These are phyloP conservation scores for Wickerhamomyces subpelliculosus DNA, from an alignment of 805 yeast genomes.

Conservation along the genomic window DNA sequence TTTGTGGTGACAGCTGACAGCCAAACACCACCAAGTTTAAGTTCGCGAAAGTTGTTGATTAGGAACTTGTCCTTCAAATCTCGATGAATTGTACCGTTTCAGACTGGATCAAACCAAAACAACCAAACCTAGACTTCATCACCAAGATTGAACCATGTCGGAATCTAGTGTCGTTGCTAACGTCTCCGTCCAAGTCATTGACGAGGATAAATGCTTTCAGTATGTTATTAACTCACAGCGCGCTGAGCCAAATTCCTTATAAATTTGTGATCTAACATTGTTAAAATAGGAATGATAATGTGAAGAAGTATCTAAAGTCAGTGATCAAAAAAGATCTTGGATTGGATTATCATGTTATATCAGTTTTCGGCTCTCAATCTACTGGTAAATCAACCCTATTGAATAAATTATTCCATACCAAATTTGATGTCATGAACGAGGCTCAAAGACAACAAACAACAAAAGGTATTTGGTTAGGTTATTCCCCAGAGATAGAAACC, in stretches of 20 bases:
- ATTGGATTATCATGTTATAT: slow-evolving; percentile 76
- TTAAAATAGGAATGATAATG: slow-evolving; percentile 2
- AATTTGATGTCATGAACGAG: slow-evolving; percentile 92
- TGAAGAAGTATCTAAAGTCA: slow-evolving; percentile 24
- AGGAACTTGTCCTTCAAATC: too few relatives aligned
- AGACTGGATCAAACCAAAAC: not conserved
- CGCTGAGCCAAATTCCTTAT: not conserved
- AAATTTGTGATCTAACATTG: too few relatives aligned
- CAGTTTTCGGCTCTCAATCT: slow-evolving; percentile 96
- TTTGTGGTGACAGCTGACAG: too few relatives aligned
- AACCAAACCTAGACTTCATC: not conserved
- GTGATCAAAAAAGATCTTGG: slow-evolving; percentile 42
- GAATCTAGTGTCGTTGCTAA: slow-evolving; percentile 2
- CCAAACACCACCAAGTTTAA: too few relatives aligned
- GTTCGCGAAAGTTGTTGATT: too few relatives aligned
- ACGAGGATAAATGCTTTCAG: slow-evolving; percentile 45
- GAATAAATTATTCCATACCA: slow-evolving; percentile 78
- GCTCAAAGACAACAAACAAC: slow-evolving; percentile 83
- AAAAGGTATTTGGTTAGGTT: slow-evolving; percentile 74
- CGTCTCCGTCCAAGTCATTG: slow-evolving; percentile 43
- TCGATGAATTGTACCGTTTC: too few relatives aligned
- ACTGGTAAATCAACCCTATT: slow-evolving; percentile 93
- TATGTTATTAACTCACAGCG: not conserved
- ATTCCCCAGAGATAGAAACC: slow-evolving; percentile 35
- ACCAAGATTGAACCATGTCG: not conserved